Percentiles rank a stretch among this genome's conserved stretches.
Evolutionary conservation across 179 eudicot genomes (phyloP).

Genomic region (Actinidia polygama): DNA sequence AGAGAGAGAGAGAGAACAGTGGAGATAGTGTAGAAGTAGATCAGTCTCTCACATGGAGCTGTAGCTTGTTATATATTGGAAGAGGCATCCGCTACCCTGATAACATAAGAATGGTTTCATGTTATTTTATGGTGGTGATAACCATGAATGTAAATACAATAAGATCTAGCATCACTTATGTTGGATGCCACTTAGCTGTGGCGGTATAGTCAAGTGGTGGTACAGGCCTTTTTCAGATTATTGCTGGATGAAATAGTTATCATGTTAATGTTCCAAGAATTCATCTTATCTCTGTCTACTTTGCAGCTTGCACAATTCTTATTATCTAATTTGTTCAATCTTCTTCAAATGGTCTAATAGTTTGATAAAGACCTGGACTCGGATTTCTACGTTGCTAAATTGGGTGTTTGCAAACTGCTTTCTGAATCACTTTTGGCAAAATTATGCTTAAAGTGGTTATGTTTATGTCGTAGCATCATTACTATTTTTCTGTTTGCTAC

Average conservation of each 20-base stretch:
- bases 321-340: not conserved
- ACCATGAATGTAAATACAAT: not conserved
- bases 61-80: too few species aligned
- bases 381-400: too few species aligned
- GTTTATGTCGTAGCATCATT: not conserved
- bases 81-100: too few species aligned
- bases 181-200: not conserved
- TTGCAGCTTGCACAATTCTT: not conserved
- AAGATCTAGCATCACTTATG: not conserved
- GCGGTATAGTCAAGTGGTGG: too few species aligned
- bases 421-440: not conserved
- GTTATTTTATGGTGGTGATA: too few species aligned
- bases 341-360: not conserved
- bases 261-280: not conserved
- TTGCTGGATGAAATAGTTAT: not conserved
- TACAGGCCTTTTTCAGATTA: not conserved
- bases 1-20: too few species aligned
- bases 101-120: too few species aligned
- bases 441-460: not conserved
- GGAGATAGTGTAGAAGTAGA: too few species aligned
- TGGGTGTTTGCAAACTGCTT: not conserved
- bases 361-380: not conserved
- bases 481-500: not conserved
- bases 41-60: too few species aligned
- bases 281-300: not conserved